Evolutionary conservation across 495 filamentous ascomycete species (phyloP).

Genomic region (Arthonia radiata): DNA sequence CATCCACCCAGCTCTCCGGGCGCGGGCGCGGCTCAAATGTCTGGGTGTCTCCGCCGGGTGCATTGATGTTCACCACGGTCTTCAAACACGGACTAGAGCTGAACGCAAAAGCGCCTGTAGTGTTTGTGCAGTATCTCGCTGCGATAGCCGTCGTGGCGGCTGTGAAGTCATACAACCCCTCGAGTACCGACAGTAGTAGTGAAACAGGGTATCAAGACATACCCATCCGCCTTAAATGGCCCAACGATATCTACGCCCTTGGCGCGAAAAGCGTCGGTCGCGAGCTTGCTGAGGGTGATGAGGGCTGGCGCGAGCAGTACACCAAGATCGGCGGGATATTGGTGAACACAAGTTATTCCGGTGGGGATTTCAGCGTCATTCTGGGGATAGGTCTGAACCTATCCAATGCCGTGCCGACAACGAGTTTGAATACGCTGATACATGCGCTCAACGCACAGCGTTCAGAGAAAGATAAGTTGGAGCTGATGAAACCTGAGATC

Average conservation of each 20-base stretch:
- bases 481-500: constrained; percentile 45
- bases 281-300: neutral
- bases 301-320: constrained; percentile 35
- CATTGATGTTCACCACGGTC: constrained; percentile 65
- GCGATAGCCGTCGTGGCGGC: constrained; percentile 78
- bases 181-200: too few species aligned
- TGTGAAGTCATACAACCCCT: constrained; percentile 59
- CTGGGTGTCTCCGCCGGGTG: constrained; percentile 79
- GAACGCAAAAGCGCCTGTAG: constrained; percentile 49
- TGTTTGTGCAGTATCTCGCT: constrained; percentile 84
- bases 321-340: constrained; percentile 90
- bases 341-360: constrained; percentile 62
- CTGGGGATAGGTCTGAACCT: constrained; percentile 78
- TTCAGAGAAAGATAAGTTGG: constrained; percentile 13
- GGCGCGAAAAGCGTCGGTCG: constrained; percentile 25
- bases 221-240: constrained; percentile 85
- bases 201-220: constrained; percentile 39
- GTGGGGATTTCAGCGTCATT: constrained; percentile 61
- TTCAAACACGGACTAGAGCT: constrained; percentile 56
- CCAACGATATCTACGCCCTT: constrained; percentile 74
- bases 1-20: constrained; percentile 81
- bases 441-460: constrained; percentile 12
- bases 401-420: constrained; percentile 67
- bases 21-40: constrained; percentile 78
- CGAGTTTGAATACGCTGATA: constrained; percentile 52